Evolutionary conservation across 306 rosid species (phyloP), one percentile per base, ranked within the genome.

Genomic region (Malus sylvestris): DNA sequence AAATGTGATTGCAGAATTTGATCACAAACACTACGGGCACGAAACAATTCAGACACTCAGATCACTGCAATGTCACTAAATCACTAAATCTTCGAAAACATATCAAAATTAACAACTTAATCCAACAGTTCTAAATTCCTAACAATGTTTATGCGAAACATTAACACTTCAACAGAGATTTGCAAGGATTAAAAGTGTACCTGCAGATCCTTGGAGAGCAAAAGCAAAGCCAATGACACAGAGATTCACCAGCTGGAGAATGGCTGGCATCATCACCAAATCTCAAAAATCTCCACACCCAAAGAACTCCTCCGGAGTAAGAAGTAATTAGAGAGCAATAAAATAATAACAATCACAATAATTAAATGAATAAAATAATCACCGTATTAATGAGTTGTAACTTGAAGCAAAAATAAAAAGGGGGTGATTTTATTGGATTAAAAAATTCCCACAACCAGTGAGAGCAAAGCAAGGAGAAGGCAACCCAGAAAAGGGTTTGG

Each of bases 321-420:
- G 16, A 70, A 57, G 77, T 38, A 52, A 72, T 53, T 65, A 76
- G 60, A 53, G 18, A 76, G 33, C 20, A 75, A 83, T 40, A 71
- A 63, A 57, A 45, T 74, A 74, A 62, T 19, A 59, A 44, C 72
- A 84, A 4, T 25, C 11, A 60, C 14, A 79, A 45, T 9, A 22
- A 57, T 57, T 49, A 80, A 44, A 71, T 14, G 78, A 81, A 74
- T 49, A 73, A 78, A 80, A 22, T 73, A 78, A 86, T 33, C 42
- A 20, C 62, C 22, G 27, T 76, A 75, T 70, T 71, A 29, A 62
- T 82, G 83, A 79, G 80, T 46, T 76, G 81, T 73, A 76, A 75
- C 91, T 89, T 88, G 87, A 92, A 88, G 93, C 87, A 89, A 90
- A 83, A 85, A 86, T 78, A 82, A 85, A 38, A 59, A 78, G 76